Conservation (phyloP, 2,329 filamentous ascomycete species). For the Bipolaris cookei region DNA sequence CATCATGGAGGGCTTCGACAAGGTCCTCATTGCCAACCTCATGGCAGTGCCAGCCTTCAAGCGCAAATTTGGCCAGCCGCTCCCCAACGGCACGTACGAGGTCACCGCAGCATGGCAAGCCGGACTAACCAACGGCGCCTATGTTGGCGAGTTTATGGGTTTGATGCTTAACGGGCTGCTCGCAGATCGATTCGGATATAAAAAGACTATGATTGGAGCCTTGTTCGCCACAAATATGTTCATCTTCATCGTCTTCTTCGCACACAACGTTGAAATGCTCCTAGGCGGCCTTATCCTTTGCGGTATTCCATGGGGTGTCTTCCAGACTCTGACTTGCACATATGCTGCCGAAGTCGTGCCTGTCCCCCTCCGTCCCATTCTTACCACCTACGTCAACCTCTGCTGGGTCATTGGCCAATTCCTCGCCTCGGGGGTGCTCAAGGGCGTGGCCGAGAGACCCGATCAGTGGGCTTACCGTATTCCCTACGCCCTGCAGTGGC, state of each 20-base stretch:
- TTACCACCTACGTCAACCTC: conserved; percentile 73
- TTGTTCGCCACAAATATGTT: conserved; percentile 37
- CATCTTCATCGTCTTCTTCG: conserved; percentile 49
- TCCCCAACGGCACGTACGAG: conserved; percentile 49
- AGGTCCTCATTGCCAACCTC: conserved; percentile 80
- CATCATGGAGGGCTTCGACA: conserved; percentile 89
- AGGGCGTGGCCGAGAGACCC: conserved; percentile 66
- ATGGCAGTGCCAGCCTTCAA: conserved; percentile 60
- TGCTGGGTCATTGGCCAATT: conserved; percentile 78
- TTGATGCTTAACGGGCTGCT: conserved; percentile 55
- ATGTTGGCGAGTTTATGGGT: conserved; percentile 54
- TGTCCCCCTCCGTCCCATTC: conserved; percentile 66
- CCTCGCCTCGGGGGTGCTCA: conserved; percentile 73
- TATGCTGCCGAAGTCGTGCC: conserved; percentile 69
- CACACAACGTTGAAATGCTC: conserved; percentile 60
- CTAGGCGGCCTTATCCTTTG: conserved; percentile 63
- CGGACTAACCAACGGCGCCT: conserved; percentile 55
- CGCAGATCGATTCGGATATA: conserved; percentile 53
- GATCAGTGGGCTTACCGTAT: conserved; percentile 74
- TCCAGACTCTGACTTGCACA: conserved; percentile 56
- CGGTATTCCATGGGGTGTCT: conserved; percentile 56
- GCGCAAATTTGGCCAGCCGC: conserved; percentile 49
- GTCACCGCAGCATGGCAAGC: conserved; percentile 56
- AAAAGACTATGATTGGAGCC: conserved; percentile 48
- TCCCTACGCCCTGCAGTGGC: conserved; percentile 73